A percentile compares a stretch with the other conserved stretches of the same genome.
Evolutionary conservation across 139 green algal species (phyloP).

Genomic region (Chlorella ohadii): DNA sequence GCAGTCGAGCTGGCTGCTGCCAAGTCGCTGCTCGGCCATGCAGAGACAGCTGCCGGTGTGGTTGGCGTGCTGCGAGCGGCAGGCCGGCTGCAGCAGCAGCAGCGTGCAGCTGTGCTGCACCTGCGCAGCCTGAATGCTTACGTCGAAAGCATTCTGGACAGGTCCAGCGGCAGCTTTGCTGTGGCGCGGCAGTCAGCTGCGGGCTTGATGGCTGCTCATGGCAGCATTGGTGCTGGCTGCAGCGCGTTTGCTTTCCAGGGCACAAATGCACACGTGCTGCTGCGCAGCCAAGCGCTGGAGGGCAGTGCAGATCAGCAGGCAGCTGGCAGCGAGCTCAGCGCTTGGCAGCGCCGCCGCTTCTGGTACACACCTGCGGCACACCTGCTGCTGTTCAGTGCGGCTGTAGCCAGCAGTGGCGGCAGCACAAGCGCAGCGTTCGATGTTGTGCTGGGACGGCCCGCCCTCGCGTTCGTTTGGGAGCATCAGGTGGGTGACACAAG

Average conservation of each 20-base stretch:
- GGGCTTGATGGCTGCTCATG: background rate
- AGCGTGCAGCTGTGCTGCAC: slow-evolving; percentile 8
- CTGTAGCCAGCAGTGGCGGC: slow-evolving; percentile 1
- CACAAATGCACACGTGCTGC: slow-evolving; percentile 64
- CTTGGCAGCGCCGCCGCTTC: slow-evolving; percentile 26
- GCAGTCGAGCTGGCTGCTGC: slow-evolving; percentile 32
- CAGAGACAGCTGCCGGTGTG: slow-evolving; percentile 52
- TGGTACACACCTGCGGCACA: slow-evolving; percentile 46
- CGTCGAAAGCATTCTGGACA: background rate
- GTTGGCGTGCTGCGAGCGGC: slow-evolving; percentile 34
- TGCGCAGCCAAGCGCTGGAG: slow-evolving; percentile 23
- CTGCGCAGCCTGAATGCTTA: slow-evolving; percentile 10
- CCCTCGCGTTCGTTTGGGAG: slow-evolving; percentile 70
- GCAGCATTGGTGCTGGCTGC: slow-evolving; percentile 25
- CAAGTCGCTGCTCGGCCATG: slow-evolving; percentile 60
- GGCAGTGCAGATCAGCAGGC: background rate
- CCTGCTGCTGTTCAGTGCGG: slow-evolving; percentile 51
- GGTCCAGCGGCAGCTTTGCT: background rate
- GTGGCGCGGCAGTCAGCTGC: background rate
- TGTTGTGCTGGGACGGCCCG: slow-evolving; percentile 39
- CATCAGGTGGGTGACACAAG: slow-evolving; percentile 49
- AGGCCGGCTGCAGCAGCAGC: background rate
- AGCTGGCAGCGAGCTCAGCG: background rate
- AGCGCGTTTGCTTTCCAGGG: slow-evolving; percentile 74
- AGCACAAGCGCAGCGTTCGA: slow-evolving; percentile 36